phyloP scores from a whole-genome alignment of 2,329 filamentous ascomycete genomes.

The Coniella lustricola region DNA sequence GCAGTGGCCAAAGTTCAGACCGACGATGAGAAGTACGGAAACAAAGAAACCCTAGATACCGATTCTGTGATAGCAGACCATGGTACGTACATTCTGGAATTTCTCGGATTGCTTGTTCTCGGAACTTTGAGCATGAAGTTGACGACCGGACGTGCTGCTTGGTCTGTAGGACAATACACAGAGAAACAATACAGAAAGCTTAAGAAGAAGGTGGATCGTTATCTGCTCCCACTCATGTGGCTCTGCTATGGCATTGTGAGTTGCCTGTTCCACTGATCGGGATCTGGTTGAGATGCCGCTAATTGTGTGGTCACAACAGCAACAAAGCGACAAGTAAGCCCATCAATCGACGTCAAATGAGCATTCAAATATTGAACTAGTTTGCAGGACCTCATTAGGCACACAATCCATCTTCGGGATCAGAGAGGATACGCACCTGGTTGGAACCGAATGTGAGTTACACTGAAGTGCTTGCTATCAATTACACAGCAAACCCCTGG shows the following conservation, averaged over 20 bases:
- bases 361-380: too few species aligned
- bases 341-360: not conserved
- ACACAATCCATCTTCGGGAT: slow-evolving; percentile 33
- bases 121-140: too few species aligned
- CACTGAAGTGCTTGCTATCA: not conserved
- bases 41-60: not conserved
- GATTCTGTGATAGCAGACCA: not conserved
- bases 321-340: slow-evolving; percentile 37
- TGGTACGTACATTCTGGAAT: not conserved
- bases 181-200: slow-evolving; percentile 32
- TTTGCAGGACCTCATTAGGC: slow-evolving; percentile 27
- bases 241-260: slow-evolving; percentile 36
- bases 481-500: too few species aligned
- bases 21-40: too few species aligned
- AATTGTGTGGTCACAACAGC: slow-evolving; percentile 15
- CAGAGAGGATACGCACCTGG: slow-evolving; percentile 22
- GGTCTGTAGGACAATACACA: slow-evolving; percentile 22
- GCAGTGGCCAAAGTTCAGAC: too few species aligned
- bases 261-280: not conserved
- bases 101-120: not conserved
- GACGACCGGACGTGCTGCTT: too few species aligned
- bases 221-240: slow-evolving; percentile 41
- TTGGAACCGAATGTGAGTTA: slow-evolving; percentile 20
- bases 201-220: slow-evolving; percentile 36
- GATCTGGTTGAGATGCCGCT: not conserved